These are phyloP conservation scores for Trichophaea hybrida DNA, from an alignment of 2,329 filamentous ascomycete species.

Conservation along the genomic window DNA sequence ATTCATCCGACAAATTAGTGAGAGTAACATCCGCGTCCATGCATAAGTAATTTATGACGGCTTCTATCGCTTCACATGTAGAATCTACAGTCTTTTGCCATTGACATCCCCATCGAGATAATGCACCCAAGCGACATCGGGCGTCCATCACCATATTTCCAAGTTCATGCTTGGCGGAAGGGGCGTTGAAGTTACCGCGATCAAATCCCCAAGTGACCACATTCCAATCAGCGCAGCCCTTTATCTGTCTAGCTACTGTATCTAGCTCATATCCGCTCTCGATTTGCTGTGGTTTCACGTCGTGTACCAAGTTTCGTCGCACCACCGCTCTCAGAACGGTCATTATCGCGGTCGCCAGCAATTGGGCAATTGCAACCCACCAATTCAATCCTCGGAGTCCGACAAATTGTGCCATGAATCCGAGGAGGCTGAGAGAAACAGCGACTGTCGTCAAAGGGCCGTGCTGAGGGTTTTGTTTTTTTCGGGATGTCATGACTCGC, in stretches of 20 bases:
- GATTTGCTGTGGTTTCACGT: background rate
- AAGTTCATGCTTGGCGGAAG: background rate
- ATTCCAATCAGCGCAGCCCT: conserved; percentile 7
- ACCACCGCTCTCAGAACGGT: conserved; percentile 11
- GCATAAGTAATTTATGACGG: conserved; percentile 8
- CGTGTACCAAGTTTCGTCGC: conserved; percentile 1
- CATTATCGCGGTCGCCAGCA: conserved; percentile 16
- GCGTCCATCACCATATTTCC: background rate
- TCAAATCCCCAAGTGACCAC: conserved; percentile 8
- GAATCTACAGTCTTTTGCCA: conserved; percentile 4
- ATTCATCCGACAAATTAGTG: background rate
- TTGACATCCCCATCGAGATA: conserved; percentile 6
- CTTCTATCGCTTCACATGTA: conserved; percentile 2
- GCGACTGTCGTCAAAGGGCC: background rate
- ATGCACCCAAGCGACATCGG: conserved; percentile 3
- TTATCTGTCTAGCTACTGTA: background rate
- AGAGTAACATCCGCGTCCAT: background rate
- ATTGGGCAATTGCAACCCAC: conserved; percentile 13
- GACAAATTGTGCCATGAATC: conserved; percentile 21
- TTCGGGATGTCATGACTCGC: too few species aligned
- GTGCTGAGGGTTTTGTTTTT: background rate
- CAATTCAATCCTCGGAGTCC: conserved; percentile 16
- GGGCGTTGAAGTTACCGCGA: background rate
- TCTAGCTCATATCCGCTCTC: background rate
- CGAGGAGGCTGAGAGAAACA: conserved; percentile 6